Evolutionary conservation across 257 asterid species (phyloP).

Genomic region (Coffea eugenioides): DNA sequence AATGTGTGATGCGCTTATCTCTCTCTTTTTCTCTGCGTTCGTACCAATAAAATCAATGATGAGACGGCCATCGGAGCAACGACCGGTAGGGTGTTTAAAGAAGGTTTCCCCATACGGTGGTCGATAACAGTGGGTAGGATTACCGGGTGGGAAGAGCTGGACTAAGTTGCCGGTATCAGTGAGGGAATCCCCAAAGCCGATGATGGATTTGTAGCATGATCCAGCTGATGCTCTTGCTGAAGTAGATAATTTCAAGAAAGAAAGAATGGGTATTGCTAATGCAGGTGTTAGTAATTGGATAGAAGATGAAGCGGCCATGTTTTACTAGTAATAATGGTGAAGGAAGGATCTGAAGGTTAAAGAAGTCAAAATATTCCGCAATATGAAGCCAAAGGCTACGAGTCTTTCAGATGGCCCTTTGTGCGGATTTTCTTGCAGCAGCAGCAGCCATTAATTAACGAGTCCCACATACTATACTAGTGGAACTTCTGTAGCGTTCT

Average conservation of each 20-base stretch:
- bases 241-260: not conserved
- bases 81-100: slow-evolving; percentile 23
- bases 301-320: not conserved
- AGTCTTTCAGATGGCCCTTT: too few species aligned
- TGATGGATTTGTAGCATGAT: slow-evolving; percentile 22
- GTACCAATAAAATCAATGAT: slow-evolving; percentile 10
- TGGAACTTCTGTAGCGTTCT: too few species aligned
- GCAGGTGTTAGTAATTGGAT: not conserved
- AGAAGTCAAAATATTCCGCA: not conserved
- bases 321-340: not conserved
- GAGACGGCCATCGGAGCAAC: slow-evolving; percentile 21
- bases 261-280: not conserved
- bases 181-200: slow-evolving; percentile 36
- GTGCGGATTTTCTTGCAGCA: too few species aligned
- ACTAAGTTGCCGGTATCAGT: slow-evolving; percentile 32
- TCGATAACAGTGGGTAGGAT: not conserved
- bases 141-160: not conserved
- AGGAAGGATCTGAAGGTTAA: not conserved
- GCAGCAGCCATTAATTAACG: too few species aligned
- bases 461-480: too few species aligned
- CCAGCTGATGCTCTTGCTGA: not conserved
- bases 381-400: not conserved
- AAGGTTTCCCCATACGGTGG: slow-evolving; percentile 23
- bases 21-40: not conserved
- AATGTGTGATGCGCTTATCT: not conserved